Evolutionary conservation across 148 eudicot species (phyloP).

Genomic region (Camellia sinensis): DNA sequence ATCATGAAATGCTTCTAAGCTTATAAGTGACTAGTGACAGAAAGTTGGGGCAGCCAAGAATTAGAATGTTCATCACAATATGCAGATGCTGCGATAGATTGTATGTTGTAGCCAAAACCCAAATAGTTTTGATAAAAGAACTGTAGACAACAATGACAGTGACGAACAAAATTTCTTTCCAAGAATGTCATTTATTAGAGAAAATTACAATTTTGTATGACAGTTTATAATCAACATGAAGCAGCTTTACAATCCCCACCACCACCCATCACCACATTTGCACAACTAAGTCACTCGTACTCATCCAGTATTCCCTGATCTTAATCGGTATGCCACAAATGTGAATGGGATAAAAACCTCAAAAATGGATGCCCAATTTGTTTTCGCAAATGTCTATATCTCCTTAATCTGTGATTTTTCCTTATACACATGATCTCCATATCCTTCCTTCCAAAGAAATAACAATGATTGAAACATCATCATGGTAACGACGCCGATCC

Average conservation of each 20-base stretch:
- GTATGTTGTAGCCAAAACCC: neutral
- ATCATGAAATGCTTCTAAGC: too few species aligned
- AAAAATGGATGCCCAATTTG: constrained; percentile 31
- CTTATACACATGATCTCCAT: constrained; percentile 87
- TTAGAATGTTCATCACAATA: neutral
- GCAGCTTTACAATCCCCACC: constrained; percentile 40
- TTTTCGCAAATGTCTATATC: constrained; percentile 23
- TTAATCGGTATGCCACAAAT: constrained; percentile 15
- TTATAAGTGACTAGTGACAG: too few species aligned
- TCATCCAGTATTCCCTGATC: constrained; percentile 9
- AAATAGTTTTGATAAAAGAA: neutral
- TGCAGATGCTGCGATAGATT: neutral
- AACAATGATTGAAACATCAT: constrained; percentile 89
- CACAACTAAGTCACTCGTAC: constrained; percentile 22
- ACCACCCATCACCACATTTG: constrained; percentile 22
- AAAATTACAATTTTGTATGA: constrained; percentile 29
- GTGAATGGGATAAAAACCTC: constrained; percentile 20
- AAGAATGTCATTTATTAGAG: constrained; percentile 29
- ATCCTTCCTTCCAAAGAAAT: constrained; percentile 94
- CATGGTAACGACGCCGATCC: constrained; percentile 88
- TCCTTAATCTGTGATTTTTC: constrained; percentile 17
- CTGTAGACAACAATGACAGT: neutral
- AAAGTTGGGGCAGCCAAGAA: too few species aligned
- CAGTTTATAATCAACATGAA: constrained; percentile 28
- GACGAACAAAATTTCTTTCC: constrained; percentile 15